Percentiles rank a stretch among this genome's conserved stretches.
Conservation (phyloP, 1,284 basidiomycete species). For the Moesziomyces globuligerus region DNA sequence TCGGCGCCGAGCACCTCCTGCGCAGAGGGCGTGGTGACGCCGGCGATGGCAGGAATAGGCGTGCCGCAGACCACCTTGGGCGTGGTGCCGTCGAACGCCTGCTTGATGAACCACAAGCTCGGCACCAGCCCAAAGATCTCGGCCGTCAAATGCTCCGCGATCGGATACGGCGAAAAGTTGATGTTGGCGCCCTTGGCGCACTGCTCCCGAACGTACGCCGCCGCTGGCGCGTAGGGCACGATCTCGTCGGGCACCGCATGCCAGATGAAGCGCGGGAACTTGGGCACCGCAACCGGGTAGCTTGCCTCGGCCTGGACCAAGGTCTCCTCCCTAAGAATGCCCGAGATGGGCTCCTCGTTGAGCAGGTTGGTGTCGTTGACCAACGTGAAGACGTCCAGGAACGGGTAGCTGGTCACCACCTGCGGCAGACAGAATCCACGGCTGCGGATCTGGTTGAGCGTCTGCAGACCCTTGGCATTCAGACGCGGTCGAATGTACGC, state of each 20-base stretch:
- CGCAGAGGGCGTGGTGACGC: conserved; percentile 12
- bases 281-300: conserved; percentile 45
- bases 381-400: conserved; percentile 34
- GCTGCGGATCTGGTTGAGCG: conserved; percentile 18
- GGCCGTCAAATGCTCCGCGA: conserved; percentile 46
- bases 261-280: conserved; percentile 55
- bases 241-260: conserved; percentile 60
- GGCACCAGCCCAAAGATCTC: conserved; percentile 36
- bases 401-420: conserved; percentile 24
- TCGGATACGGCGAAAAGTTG: conserved; percentile 39
- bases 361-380: conserved; percentile 48
- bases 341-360: conserved; percentile 20
- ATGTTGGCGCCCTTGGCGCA: conserved; percentile 60
- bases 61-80: conserved; percentile 41
- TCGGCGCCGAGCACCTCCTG: conserved; percentile 22
- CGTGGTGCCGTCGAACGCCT: conserved; percentile 35
- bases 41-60: conserved; percentile 2
- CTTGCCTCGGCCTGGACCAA: conserved; percentile 34
- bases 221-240: conserved; percentile 48
- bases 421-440: conserved; percentile 33
- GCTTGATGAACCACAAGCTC: conserved; percentile 34
- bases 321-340: conserved; percentile 35
- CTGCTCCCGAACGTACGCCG: conserved; percentile 54
- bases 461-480: conserved; percentile 24
- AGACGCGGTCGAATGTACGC: conserved; percentile 16